Evolutionary conservation across 106 monocot genomes (phyloP), one percentile per base, ranked within the genome.

Genomic region (Chionographis japonica): DNA sequence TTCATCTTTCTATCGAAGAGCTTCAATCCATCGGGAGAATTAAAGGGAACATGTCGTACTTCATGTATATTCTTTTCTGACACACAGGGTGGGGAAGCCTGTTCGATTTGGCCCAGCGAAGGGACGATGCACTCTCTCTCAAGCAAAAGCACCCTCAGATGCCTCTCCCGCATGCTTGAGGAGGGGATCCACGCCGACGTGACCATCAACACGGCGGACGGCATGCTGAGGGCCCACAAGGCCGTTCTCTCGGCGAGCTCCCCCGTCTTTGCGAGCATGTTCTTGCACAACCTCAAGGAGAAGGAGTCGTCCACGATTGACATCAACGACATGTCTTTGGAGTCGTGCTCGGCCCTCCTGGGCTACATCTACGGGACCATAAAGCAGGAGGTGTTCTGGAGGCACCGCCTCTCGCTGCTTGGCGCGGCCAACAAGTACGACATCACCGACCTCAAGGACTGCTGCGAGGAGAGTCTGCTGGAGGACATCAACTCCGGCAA

Each of bases 261-360:
- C 17, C 84, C 95, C 0, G 95, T 95, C 6, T 95, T 95, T 16
- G 71, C 68, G 51, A 86, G 86, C 81, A 95, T 95, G 95, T 95
- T 95, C 60, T 3, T 89, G 13, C 91, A 86, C 37, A 71, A 92
- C 16, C 81, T 95, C 2, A 81, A 80, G 17, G 95, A 95, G 67
- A 95, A 92, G 46, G 83, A 86, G 40, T 89, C 83, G 0, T 95
- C 92, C 4, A 77, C 61, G 4, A 82, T 92, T 46, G 61, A 78
- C 20, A 89, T 95, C 19, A 75, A 78, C 6, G 95, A 95, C 66
- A 89, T 95, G 84, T 80, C 83, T 2, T 14, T 78, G 2, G 92
- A 86, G 11, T 62, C 91, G 4, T 95, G 95, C 73, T 68, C 75
- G 0, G 84, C 84, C 17, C 78, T 95, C 16, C 69, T 95, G 4